Base-by-base conservation (phyloP, 2,329 filamentous ascomycete genomes). In the Trichophyton rubrum region DNA sequence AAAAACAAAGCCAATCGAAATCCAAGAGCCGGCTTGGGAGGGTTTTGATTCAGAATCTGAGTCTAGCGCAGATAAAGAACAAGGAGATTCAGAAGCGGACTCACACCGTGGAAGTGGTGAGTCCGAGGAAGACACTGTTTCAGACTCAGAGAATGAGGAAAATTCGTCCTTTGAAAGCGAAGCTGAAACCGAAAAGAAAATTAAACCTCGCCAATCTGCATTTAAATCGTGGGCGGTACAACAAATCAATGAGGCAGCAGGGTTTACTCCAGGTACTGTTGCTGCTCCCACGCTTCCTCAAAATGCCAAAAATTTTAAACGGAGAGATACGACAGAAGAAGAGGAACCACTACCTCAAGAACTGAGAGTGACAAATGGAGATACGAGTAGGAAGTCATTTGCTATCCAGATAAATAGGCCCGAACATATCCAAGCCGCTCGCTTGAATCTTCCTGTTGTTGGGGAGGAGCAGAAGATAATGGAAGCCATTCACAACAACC, bases 391-490 rank as follows among this genome's bases (percentile, higher is more conserved):
- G 63, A 92, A 91, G 68, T 87, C 87, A 0, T 91, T 85, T 70
- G 87, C 85, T 63, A 86, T 96, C 1, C 73, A 82, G 1, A 85
- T 96, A 1, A 76, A 82, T 43, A 83, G 93, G 61, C 77, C 82
- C 0, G 76, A 85, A 3, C 85, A 87, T 17, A 87, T 97, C 22
- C 89, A 96, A 70, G 82, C 86, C 56, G 83, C 86, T 9, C 85
- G 93, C 11, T 73, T 95, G 55, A 84, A 88, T 60, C 80, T 99
- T 15, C 93, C 93, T 0, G 89, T 99, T 0, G 90, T 97, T 1
- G 89, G 89, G 1, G 91, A 97, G 72, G 93, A 99, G 73, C 93
- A 99, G 70, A 90, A 87, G 68, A 91, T 99, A 33, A 97, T 99
- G 91, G 93, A 99, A 74, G 90, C 91, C 0, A 90, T 99, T 56